These are phyloP conservation scores for Cephalotrichum gorgonifer DNA, from an alignment of 2,329 filamentous ascomycete genomes.

Conservation along the genomic window DNA sequence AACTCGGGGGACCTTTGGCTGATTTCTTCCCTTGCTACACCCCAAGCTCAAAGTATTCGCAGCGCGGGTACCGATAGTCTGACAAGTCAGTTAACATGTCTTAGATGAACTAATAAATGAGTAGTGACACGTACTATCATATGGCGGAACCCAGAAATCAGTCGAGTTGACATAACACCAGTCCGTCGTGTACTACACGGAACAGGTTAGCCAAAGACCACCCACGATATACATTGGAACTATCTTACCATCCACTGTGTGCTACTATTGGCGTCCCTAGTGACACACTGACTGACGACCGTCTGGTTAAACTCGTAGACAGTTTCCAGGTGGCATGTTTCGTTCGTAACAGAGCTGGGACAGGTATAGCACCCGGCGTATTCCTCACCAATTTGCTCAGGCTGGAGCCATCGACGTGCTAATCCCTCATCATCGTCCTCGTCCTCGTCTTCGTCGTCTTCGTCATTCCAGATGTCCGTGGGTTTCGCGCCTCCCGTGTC, in stretches of 20 bases:
- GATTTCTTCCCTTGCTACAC: too few species aligned
- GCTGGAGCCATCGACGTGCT: conserved; percentile 4
- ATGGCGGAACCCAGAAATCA: conserved; percentile 6
- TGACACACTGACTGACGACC: conserved; percentile 4
- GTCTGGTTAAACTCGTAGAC: conserved; percentile 8
- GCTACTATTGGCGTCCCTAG: neutral
- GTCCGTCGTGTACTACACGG: conserved; percentile 2
- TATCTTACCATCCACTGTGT: conserved; percentile 5
- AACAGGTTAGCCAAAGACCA: neutral
- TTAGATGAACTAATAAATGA: too few species aligned
- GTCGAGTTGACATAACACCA: conserved; percentile 6
- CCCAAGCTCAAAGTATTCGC: too few species aligned
- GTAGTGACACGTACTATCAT: conserved; percentile 4
- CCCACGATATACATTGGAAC: too few species aligned
- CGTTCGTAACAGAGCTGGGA: neutral
- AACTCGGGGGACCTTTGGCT: too few species aligned
- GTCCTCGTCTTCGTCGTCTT: neutral
- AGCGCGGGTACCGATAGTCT: too few species aligned
- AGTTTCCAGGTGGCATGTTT: neutral
- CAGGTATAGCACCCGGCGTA: conserved; percentile 5
- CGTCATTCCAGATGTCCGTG: neutral
- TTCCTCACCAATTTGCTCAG: conserved; percentile 6
- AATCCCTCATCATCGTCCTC: neutral
- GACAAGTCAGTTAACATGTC: too few species aligned
- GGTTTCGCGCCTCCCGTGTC: neutral